A percentile compares a stretch with the other conserved stretches of the same genome.
phyloP scores from a whole-genome alignment of 345 rosid species.

The Clausena lansium region DNA sequence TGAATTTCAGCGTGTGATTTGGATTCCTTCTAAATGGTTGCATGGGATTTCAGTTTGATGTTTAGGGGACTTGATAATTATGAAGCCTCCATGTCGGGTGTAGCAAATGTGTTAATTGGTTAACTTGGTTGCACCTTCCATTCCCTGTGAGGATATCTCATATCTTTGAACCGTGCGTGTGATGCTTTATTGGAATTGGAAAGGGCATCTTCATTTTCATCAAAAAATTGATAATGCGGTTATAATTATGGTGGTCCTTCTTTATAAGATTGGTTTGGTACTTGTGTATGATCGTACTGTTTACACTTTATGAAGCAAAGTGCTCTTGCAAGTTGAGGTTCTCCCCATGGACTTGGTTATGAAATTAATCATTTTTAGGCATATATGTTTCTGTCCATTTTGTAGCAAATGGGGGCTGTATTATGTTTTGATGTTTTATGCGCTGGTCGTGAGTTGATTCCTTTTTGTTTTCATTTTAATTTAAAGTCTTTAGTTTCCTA shows the following conservation, averaged over 20 bases:
- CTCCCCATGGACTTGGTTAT: background rate
- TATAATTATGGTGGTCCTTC: background rate
- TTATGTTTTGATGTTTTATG: background rate
- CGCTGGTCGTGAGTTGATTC: constrained; percentile 3
- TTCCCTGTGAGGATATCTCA: background rate
- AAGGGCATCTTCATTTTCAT: background rate
- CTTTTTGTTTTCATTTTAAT: background rate
- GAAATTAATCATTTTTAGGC: background rate
- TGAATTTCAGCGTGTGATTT: background rate
- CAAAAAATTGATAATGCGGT: background rate
- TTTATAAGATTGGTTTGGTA: background rate
- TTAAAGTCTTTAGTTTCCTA: background rate
- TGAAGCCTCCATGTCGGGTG: background rate
- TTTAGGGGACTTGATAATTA: background rate
- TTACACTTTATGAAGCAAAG: background rate
- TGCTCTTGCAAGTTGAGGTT: background rate
- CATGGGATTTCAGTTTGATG: background rate
- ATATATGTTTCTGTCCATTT: background rate
- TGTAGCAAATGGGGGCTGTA: background rate
- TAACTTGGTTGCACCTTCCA: background rate
- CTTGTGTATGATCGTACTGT: background rate
- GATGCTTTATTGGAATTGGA: background rate
- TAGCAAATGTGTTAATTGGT: background rate
- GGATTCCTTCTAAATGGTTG: background rate
- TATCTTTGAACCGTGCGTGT: background rate